Base-by-base conservation (phyloP, 1,284 basidiomycete species). In the Xerocomus minutiporus region DNA sequence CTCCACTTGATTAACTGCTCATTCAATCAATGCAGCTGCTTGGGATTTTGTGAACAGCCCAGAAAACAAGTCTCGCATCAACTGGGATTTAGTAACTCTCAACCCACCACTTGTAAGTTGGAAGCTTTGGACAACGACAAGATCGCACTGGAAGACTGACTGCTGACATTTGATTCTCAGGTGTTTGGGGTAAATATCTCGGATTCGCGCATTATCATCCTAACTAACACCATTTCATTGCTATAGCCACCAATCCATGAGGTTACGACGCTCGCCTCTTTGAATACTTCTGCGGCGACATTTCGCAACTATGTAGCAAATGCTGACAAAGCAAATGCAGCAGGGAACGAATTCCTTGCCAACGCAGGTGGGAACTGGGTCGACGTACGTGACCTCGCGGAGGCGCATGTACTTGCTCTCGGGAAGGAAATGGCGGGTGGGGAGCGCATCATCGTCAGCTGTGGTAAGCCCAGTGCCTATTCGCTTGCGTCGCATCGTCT, bases 401-500 rank as follows among this genome's bases (percentile, higher is more conserved):
- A 74, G 6, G 81, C 79, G 0, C 84, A 88, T 57, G 69, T 77
- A 4, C 70, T 75, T 8, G 80, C 84, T 1, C 70, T 86, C 1
- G 71, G 75, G 35, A 74, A 74, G 34, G 67, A 73, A 4, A 76
- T 77, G n/a, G 86, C 86, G 0, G 78, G 76, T 5, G 82, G 80
- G 0, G 69, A 88, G 57, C 74, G 88, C 1, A 80, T 84, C 62
- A 76, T 86, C 58, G 57, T 76, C 43, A 67, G 65, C 32, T 67
- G 61, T 5, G 80, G 75, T 61, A 32, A 44, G 59, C 65, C 8
- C 45, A 50, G 57, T 36, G 1, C 29, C 48, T 15, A 15, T 11
- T 40, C 9, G 12, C 20, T 43, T 4, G 9, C 5, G 39, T 25
- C 7, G 23, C 8, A 13, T 25, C 23, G 7, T 11, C 39, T 25